Percentiles rank a stretch among this genome's conserved stretches.
phyloP scores from a whole-genome alignment of 129 eudicot species.

The Arctium lappa region DNA sequence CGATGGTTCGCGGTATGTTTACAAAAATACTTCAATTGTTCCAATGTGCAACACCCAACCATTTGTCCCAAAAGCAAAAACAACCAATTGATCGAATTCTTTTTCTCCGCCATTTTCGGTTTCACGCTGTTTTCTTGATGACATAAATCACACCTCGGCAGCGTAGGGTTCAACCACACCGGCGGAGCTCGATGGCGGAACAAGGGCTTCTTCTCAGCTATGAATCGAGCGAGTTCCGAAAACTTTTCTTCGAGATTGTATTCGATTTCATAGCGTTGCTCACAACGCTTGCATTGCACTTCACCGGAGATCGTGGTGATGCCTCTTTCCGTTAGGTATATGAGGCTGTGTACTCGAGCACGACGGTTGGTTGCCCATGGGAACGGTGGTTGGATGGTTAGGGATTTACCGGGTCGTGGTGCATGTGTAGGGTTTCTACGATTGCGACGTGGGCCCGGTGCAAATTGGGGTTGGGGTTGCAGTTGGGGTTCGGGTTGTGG shows the following conservation, averaged over 20 bases:
- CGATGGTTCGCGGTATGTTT: constrained; percentile 76
- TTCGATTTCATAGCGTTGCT: constrained; percentile 22
- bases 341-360: constrained; percentile 39
- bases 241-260: constrained; percentile 47
- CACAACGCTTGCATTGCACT: constrained; percentile 60
- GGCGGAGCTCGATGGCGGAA: constrained; percentile 59
- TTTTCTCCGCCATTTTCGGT: constrained; percentile 47
- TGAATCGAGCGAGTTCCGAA: constrained; percentile 15
- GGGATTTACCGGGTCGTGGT: constrained; percentile 28
- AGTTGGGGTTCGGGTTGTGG: not conserved
- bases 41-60: constrained; percentile 70
- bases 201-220: constrained; percentile 1
- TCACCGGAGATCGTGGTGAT: constrained; percentile 46
- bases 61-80: constrained; percentile 65
- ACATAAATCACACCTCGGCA: constrained; percentile 44
- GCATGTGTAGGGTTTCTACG: constrained; percentile 35
- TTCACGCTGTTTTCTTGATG: constrained; percentile 46
- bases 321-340: constrained; percentile 3
- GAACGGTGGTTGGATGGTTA: constrained; percentile 32
- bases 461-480: not conserved
- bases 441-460: constrained; percentile 16
- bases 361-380: constrained; percentile 51
- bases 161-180: constrained; percentile 36
- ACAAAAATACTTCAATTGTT: constrained; percentile 78
- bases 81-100: constrained; percentile 66